Evolutionary conservation across 2,329 filamentous ascomycete species (phyloP).

Genomic region (Drechslerella coelobrocha): DNA sequence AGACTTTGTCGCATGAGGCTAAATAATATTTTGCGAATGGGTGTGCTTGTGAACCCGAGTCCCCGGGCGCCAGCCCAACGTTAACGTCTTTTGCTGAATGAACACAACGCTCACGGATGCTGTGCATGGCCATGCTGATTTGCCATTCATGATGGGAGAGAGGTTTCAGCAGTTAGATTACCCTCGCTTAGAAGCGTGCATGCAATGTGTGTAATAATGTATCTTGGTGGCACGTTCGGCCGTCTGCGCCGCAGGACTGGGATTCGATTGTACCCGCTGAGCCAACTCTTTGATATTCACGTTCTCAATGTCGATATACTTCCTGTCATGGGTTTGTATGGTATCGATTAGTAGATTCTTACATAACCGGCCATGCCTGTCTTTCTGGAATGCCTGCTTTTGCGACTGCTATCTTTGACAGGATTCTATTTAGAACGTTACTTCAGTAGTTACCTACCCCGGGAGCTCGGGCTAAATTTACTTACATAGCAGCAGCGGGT

Average conservation of each 20-base stretch:
- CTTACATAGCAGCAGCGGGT: too few relatives aligned
- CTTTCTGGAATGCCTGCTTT: background rate
- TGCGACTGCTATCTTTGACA: background rate
- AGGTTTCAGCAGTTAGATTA: background rate
- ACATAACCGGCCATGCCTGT: background rate
- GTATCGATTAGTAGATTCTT: background rate
- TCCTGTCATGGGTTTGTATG: too few relatives aligned
- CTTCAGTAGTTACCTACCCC: background rate
- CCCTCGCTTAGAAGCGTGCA: background rate
- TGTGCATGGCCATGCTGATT: background rate
- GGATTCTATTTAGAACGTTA: background rate
- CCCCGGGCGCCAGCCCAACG: constrained; percentile 5
- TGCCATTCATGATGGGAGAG: constrained; percentile 6
- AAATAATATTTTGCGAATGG: background rate
- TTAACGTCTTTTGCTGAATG: constrained; percentile 1
- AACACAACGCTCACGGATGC: background rate
- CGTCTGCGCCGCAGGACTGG: background rate
- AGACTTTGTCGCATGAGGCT: background rate
- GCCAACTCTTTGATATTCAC: background rate
- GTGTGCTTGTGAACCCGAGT: constrained; percentile 6
- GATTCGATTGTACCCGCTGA: background rate
- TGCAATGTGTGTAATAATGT: background rate
- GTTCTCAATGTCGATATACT: background rate
- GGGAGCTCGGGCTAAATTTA: too few relatives aligned
- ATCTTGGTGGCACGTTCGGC: background rate